Evolutionary conservation across 1,284 basidiomycete genomes (phyloP), one percentile per base, ranked within the genome.

Genomic region (Leccinum pseudoinsigne): DNA sequence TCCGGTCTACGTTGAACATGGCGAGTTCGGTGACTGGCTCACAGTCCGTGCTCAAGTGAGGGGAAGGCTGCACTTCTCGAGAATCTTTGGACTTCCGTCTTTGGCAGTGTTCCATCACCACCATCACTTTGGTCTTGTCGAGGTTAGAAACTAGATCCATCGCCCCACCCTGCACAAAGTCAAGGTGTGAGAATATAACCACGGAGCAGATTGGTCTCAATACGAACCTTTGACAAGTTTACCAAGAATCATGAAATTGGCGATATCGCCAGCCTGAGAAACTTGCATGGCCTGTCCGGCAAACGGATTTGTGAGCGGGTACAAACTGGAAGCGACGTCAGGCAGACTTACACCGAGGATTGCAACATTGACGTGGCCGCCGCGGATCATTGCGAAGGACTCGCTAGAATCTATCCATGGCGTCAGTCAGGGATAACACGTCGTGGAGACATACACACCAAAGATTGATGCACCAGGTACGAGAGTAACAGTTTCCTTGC

Each of bases 221-320:
- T 58, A 55, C 76, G 42, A 66, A 83, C 92, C 91, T 82, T 93
- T 94, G 59, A 94, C 86, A 72, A 95, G 85, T 78, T 96, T 95
- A 36, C 94, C 93, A 14, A 95, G 95, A 69, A 98, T 94, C 95
- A 97, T 98, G 76, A 94, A 98, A 81, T 98, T 98, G 58, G 97
- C 96, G 65, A 98, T 90, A 74, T 98, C 95, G 64, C 96, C 97
- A 23, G 88, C 88, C 68, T 91, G 87, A 2, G 94, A 94, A 58
- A 98, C 95, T 83, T 98, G 90, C 88, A 98, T 94, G 3, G 96
- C 95, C 90, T 93, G 63, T 45, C 47, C 63, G n/a, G 64, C 54
- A 55, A 53, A 45, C 10, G 21, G 10, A 51, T 9, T 47, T 40
- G 54, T 62, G 55, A 62, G 54, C 6, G 6, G 60, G 36, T 31